A percentile compares a stretch with the other conserved stretches of the same genome.
These are phyloP conservation scores for Skeletonema menzelii DNA, from an alignment of 108 stramenopile genomes.

Conservation along the genomic window DNA sequence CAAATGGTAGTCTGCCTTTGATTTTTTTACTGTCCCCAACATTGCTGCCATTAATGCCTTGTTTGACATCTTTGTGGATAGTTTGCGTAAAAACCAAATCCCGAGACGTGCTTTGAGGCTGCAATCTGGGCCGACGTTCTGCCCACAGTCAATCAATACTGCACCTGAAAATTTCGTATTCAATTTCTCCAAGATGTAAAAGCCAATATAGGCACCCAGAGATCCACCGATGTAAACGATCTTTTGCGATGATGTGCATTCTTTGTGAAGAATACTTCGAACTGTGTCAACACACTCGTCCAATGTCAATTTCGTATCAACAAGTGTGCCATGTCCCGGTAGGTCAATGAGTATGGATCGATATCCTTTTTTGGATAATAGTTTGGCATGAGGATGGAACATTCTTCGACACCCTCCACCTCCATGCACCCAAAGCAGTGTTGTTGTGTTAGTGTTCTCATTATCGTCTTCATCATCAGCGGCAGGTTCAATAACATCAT, in stretches of 20 bases:
- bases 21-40: constrained; percentile 46
- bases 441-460: constrained; percentile 14
- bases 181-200: constrained; percentile 43
- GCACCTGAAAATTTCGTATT: constrained; percentile 49
- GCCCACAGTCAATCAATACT: constrained; percentile 58
- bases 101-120: constrained; percentile 54
- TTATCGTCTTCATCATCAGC: neutral
- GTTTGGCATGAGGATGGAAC: constrained; percentile 39
- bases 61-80: constrained; percentile 32
- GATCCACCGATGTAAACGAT: constrained; percentile 57
- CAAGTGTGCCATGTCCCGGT: constrained; percentile 56
- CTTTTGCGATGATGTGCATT: constrained; percentile 7
- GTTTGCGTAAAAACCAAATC: constrained; percentile 30
- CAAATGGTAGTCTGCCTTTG: constrained; percentile 52
- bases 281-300: constrained; percentile 43
- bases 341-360: constrained; percentile 39
- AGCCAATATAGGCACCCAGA: constrained; percentile 61
- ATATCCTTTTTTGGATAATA: constrained; percentile 12
- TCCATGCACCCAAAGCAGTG: constrained; percentile 48
- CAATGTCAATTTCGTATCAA: constrained; percentile 47
- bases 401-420: constrained; percentile 42
- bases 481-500: constrained; percentile 38
- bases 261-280: constrained; percentile 27
- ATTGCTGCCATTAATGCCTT: constrained; percentile 44
- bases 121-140: constrained; percentile 61